These are phyloP conservation scores for Atkinsonella texensis DNA, from an alignment of 2,329 filamentous ascomycete species.

Conservation along the genomic window DNA sequence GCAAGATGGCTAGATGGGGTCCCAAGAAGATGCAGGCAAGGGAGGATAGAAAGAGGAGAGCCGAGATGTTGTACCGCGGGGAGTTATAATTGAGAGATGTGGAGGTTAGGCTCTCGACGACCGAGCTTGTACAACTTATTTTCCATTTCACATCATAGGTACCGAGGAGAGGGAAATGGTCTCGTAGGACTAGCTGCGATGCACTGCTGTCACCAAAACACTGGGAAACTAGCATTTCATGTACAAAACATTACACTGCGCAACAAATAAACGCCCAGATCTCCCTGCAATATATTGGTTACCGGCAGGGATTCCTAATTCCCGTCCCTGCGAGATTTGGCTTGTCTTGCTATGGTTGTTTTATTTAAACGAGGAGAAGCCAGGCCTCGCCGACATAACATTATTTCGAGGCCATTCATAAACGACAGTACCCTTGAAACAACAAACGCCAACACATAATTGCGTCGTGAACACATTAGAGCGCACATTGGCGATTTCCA, in stretches of 20 bases:
- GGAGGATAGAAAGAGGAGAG: conserved; percentile 42
- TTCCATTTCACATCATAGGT: not conserved
- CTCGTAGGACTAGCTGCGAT: conserved; percentile 4
- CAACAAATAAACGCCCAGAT: not conserved
- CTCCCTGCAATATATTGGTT: not conserved
- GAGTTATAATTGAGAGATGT: conserved; percentile 28
- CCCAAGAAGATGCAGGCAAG: conserved; percentile 40
- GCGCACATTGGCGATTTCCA: conserved; percentile 3
- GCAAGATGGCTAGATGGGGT: conserved; percentile 44
- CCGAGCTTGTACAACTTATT: not conserved
- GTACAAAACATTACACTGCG: not conserved
- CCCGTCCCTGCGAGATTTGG: not conserved
- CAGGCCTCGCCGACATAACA: too few species aligned
- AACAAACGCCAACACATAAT: not conserved
- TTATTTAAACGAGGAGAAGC: not conserved
- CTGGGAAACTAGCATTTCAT: not conserved
- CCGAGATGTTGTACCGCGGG: conserved; percentile 38
- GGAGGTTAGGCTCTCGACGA: not conserved
- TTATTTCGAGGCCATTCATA: not conserved
- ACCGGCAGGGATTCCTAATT: not conserved
- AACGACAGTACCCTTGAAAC: not conserved
- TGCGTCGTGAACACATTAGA: not conserved
- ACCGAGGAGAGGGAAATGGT: not conserved
- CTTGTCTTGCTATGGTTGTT: not conserved
- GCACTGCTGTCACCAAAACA: not conserved